These are phyloP conservation scores for Penicillium olsonii DNA, from an alignment of 2,329 filamentous ascomycete genomes.

Conservation along the genomic window DNA sequence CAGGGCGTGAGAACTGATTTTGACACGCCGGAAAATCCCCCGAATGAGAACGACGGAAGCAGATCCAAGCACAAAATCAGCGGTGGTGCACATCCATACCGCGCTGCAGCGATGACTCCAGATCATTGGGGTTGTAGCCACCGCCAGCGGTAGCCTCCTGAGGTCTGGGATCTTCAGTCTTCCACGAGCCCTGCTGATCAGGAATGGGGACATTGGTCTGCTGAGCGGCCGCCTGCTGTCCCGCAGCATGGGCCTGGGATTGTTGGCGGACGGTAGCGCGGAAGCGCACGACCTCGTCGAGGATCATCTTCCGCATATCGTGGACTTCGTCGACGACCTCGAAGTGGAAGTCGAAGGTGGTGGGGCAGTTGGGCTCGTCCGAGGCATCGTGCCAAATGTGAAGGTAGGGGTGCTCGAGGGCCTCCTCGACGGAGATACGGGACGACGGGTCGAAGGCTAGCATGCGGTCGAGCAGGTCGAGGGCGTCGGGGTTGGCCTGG, in stretches of 20 bases:
- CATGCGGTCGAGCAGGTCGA: constrained; percentile 96
- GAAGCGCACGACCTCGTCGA: constrained; percentile 91
- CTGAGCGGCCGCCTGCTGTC: constrained; percentile 44
- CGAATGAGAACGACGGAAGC: constrained; percentile 9
- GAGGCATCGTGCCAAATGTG: constrained; percentile 98
- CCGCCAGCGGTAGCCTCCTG: constrained; percentile 54
- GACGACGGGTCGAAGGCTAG: constrained; percentile 93
- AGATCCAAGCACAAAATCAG: constrained; percentile 12
- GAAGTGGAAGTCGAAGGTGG: constrained; percentile 97
- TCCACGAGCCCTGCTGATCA: constrained; percentile 56
- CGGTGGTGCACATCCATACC: constrained; percentile 55
- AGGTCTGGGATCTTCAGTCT: constrained; percentile 63
- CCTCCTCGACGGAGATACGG: constrained; percentile 91
- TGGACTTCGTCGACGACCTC: constrained; percentile 94
- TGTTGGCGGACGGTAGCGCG: constrained; percentile 61
- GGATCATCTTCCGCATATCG: constrained; percentile 96
- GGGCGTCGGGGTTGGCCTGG: constrained; percentile 90
- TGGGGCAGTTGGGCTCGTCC: constrained; percentile 91
- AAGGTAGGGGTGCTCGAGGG: constrained; percentile 93
- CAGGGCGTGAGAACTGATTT: constrained; percentile 15
- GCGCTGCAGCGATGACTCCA: constrained; percentile 55
- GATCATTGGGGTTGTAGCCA: constrained; percentile 44
- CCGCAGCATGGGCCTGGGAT: constrained; percentile 44
- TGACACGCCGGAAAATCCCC: constrained; percentile 12
- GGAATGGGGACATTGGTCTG: constrained; percentile 62